Evolutionary conservation across 805 yeast species (phyloP).

Genomic region (Clavispora fructus): DNA sequence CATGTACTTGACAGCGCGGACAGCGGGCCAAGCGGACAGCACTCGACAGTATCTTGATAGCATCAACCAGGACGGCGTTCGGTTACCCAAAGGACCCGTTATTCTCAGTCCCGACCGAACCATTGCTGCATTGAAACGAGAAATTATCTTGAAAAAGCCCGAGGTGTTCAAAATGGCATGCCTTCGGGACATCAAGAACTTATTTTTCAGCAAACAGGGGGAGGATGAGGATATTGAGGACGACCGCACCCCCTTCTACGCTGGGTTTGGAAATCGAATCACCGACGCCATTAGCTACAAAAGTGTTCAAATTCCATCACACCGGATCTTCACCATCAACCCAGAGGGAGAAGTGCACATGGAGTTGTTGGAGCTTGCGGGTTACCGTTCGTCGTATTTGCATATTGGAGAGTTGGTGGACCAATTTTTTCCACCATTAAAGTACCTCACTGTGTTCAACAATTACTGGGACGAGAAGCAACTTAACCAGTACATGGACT

Average conservation of each 20-base stretch:
- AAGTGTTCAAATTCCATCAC: slow-evolving; percentile 89
- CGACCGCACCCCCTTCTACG: slow-evolving; percentile 79
- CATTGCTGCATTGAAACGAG: slow-evolving; percentile 89
- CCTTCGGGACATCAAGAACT: slow-evolving; percentile 71
- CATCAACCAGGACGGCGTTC: slow-evolving; percentile 63
- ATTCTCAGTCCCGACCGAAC: slow-evolving; percentile 94
- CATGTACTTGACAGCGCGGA: slow-evolving; percentile 88
- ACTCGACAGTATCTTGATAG: slow-evolving; percentile 80
- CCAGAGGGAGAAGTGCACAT: slow-evolving; percentile 96
- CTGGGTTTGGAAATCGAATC: slow-evolving; percentile 95
- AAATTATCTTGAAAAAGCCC: slow-evolving; percentile 89
- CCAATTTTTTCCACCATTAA: slow-evolving; percentile 88
- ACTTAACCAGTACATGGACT: slow-evolving; percentile 27
- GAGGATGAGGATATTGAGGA: slow-evolving; percentile 26
- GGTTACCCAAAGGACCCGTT: slow-evolving; percentile 86
- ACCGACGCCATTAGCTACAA: slow-evolving; percentile 95
- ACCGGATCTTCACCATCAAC: slow-evolving; percentile 91
- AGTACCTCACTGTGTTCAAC: slow-evolving; percentile 26
- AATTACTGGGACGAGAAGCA: slow-evolving; percentile 33
- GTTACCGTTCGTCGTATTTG: slow-evolving; percentile 82
- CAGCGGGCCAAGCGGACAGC: slow-evolving; percentile 92
- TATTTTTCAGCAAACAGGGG: slow-evolving; percentile 42
- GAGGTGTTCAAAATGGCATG: slow-evolving; percentile 99
- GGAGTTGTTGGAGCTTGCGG: slow-evolving; percentile 92
- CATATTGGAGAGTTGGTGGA: slow-evolving; percentile 91